Evolutionary conservation across 176 grass and related monocot genomes (phyloP), one percentile per base, ranked within the genome.

Genomic region (Rhynchospora pubera): DNA sequence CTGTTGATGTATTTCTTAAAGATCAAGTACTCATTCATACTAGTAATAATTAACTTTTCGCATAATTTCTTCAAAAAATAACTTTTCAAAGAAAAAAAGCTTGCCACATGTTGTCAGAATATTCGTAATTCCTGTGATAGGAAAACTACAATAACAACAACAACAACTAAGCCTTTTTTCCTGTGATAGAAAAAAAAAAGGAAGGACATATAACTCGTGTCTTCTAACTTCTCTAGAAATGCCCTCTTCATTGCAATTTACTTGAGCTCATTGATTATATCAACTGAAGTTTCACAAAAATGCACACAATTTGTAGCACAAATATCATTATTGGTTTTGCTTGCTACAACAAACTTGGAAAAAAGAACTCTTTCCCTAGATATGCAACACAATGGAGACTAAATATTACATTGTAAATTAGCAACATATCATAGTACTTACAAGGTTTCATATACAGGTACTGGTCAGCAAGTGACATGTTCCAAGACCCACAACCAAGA

Each of bases 391-490:
- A 39, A 5, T 65, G 39, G 3, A 53, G 12, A 39, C 44, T 67
- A 51, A 75, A 75, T 75, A 45, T 51, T 73, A 51, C 44, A 9
- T 73, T 73, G 50, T 26, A 46, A 73, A 71, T 47, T 11, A 50
- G 19, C n/a, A 50, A 72, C n/a, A 23, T 72, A n/a, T 69, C 16
- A 45, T 2, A 72, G 9, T 50, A 72, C 68, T 24, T 19, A 5
- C 5, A 51, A 48, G 5, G 28, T 72, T 14, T 76, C 23, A 34
- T 50, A 73, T 75, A 65, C 88, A 94, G 92, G 92, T 11, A 65
- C 24, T 56, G 92, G 94, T 2, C 85, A 94, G 68, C 84, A 9
- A 77, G 11, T 89, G 57, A 97, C 94, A 56, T 97, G 92, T 85
- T 97, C 92, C 32, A 85, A 87, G 59, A 65, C 86, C 19, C 30